Conservation (phyloP, 345 rosid genomes). For the Laguncularia racemosa region DNA sequence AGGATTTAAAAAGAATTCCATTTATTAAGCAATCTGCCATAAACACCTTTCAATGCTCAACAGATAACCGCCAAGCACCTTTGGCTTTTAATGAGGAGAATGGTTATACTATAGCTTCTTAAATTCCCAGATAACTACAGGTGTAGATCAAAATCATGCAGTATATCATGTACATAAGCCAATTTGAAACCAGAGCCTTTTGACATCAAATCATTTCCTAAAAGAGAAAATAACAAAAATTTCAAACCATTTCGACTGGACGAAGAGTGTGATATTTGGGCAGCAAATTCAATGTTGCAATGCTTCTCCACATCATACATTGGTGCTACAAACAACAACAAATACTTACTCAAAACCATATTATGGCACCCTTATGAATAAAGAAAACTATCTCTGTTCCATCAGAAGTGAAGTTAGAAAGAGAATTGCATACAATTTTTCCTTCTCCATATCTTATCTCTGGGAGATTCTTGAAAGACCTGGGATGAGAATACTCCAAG, state of each 20-base stretch:
- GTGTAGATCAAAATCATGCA: neutral
- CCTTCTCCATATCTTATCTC: conserved; percentile 65
- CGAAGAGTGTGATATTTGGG: conserved; percentile 58
- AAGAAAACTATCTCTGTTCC: too few species aligned
- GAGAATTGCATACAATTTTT: conserved; percentile 49
- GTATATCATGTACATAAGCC: too few species aligned
- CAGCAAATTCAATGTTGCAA: conserved; percentile 92
- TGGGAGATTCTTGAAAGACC: conserved; percentile 88
- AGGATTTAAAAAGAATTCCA: neutral
- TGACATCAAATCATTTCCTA: conserved; percentile 1
- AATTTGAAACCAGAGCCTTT: neutral
- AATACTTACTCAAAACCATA: neutral
- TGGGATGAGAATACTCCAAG: conserved; percentile 97
- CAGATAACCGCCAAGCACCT: too few species aligned
- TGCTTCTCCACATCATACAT: conserved; percentile 93
- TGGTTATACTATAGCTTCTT: too few species aligned
- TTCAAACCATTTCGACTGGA: conserved; percentile 45
- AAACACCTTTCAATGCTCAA: too few species aligned
- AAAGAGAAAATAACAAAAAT: conserved; percentile 9
- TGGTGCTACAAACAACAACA: conserved; percentile 47
- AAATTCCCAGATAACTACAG: too few species aligned
- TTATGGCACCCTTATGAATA: too few species aligned
- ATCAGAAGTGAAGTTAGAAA: neutral
- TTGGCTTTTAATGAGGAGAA: too few species aligned
- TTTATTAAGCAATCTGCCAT: too few species aligned